Conservation (phyloP, 148 eudicot genomes). For the Selenicereus undatus region DNA sequence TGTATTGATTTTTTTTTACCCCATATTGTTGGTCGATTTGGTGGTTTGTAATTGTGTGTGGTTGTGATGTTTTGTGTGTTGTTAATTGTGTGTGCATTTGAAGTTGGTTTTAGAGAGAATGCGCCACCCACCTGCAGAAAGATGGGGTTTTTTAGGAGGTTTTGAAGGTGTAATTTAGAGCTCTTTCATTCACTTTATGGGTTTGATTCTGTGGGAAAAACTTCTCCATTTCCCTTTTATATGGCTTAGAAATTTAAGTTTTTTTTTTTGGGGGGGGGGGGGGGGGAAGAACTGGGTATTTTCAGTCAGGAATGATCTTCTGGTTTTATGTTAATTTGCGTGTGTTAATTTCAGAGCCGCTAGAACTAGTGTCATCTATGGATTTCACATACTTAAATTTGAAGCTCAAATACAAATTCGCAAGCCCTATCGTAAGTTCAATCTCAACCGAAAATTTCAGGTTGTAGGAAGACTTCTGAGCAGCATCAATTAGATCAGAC, state of each 20-base stretch:
- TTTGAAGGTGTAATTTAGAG: neutral
- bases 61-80: neutral
- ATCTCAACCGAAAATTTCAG: neutral
- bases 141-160: neutral
- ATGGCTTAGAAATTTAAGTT: neutral
- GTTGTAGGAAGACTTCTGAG: neutral
- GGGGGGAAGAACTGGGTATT: neutral
- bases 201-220: neutral
- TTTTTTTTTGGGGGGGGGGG: no score
- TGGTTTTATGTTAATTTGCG: neutral
- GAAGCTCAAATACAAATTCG: no score
- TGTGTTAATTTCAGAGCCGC: neutral
- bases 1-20: neutral
- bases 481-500: neutral
- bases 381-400: neutral
- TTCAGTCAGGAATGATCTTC: constrained; percentile 3
- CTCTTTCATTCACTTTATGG: neutral
- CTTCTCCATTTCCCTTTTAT: neutral
- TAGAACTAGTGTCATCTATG: neutral
- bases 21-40: neutral
- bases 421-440: no score
- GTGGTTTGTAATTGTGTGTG: neutral
- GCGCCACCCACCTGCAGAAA: neutral
- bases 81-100: neutral
- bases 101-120: neutral